phyloP scores from a whole-genome alignment of 257 asterid species.

The Nicotiana knightiana region DNA sequence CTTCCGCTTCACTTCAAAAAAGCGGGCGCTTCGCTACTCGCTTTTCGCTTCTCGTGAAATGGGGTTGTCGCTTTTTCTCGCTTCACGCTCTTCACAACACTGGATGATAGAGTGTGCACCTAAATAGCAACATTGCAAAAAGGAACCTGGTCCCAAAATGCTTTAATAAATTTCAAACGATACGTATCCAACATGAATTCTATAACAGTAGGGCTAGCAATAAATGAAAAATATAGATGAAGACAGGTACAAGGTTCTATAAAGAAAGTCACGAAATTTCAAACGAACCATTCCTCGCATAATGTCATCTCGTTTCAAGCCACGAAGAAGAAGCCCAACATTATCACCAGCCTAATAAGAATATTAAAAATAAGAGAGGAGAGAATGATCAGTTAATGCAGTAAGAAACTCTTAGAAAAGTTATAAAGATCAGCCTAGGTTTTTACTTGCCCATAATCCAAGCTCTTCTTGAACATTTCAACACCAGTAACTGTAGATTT shows the following conservation, averaged over 20 bases:
- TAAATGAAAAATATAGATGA: not conserved
- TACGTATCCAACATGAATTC: not conserved
- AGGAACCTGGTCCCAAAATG: not conserved
- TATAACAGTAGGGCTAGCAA: not conserved
- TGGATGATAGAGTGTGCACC: not conserved
- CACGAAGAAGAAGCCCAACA: constrained; percentile 95
- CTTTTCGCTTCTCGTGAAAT: no score
- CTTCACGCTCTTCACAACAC: no score
- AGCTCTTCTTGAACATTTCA: constrained; percentile 95
- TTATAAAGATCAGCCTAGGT: not conserved
- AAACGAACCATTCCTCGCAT: constrained; percentile 79
- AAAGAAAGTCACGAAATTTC: not conserved
- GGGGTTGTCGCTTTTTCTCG: no score
- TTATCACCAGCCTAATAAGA: constrained; percentile 92
- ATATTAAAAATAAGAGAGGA: not conserved
- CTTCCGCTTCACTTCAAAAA: no score
- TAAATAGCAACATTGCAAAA: not conserved
- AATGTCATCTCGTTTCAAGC: constrained; percentile 88
- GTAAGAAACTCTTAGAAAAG: not conserved
- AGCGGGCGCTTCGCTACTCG: no score
- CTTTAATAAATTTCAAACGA: not conserved
- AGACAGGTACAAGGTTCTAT: not conserved
- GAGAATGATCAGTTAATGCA: not conserved
- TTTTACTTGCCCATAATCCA: constrained; percentile 86
- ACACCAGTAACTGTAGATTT: constrained; percentile 96